Evolutionary conservation across 1,284 basidiomycete species (phyloP).

Genomic region (Pseudozyma sp.): DNA sequence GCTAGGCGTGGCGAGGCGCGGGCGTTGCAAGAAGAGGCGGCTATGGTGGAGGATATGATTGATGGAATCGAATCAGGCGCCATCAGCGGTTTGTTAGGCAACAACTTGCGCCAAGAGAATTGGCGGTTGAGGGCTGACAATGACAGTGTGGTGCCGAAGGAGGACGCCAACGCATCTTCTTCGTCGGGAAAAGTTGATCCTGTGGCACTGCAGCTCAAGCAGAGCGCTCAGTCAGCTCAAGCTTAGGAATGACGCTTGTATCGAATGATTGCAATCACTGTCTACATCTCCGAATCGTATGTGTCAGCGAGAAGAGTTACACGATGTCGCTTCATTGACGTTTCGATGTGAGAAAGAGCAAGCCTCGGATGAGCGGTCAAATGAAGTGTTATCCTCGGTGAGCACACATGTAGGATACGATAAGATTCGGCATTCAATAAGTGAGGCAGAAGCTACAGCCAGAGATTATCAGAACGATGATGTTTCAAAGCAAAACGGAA

Average conservation of each 20-base stretch:
- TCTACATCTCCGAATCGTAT: too few species aligned
- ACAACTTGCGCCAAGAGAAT: neutral
- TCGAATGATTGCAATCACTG: too few species aligned
- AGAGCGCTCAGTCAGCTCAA: neutral
- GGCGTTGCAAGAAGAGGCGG: slow-evolving; percentile 25
- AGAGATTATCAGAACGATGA: too few species aligned
- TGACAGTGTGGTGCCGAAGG: neutral
- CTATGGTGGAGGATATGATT: slow-evolving; percentile 34
- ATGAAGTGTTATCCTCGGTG: too few species aligned
- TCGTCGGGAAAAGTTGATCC: slow-evolving; percentile 37
- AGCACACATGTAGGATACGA: too few species aligned
- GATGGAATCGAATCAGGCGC: slow-evolving; percentile 20
- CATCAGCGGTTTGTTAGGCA: neutral
- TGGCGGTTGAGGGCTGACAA: slow-evolving; percentile 19
- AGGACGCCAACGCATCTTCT: slow-evolving; percentile 11
- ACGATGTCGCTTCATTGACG: too few species aligned
- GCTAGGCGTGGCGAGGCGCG: slow-evolving; percentile 23
- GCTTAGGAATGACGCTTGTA: neutral
- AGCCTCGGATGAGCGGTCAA: too few species aligned
- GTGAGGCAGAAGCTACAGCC: too few species aligned
- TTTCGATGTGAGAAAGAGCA: too few species aligned
- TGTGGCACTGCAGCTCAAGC: slow-evolving; percentile 26
- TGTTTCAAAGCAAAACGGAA: too few species aligned
- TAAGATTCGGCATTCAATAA: too few species aligned
- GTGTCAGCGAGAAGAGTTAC: too few species aligned